Base-by-base conservation (phyloP, 306 rosid species). In the Prosopis cineraria region DNA sequence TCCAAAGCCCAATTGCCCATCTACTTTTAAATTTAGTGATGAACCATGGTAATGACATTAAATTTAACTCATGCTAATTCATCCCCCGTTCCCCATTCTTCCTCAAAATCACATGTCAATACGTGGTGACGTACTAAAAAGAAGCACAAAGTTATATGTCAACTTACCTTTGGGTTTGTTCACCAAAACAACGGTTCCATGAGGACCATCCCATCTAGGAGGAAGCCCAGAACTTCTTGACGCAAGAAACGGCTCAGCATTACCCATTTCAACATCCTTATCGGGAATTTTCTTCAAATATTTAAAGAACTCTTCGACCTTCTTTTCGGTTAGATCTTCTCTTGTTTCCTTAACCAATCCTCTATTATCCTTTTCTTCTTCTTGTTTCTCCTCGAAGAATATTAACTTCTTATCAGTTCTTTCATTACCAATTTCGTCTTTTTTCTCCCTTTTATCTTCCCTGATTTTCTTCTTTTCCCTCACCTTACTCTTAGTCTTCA, bases 91-190 rank as follows among this genome's bases (percentile, higher is more conserved):
- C 43, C 73, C 22, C 63, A 50, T 1, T 70, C 63, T 31, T 48
- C 20, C 22, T 31, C 75, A 71, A 71, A 71, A 50, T 47, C 59
- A 33, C 45, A 19, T 0, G 62, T 71, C 43, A 31, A n/a, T 7
- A 20, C 29, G 14, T 50, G 63, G 6, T 12, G 64, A 72, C 14
- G 27, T 53, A 39, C 50, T 65, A 13, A 36, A 36, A 52, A 19
- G 73, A 17, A 44, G 2, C 60, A 52, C 63, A 33, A 41, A 77
- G 9, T 73, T 10, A 33, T n/a, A 56, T 40, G 34, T 10, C 13
- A 63, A 73, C 75, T 80, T 33, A 91, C 98, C 98, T 90, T 92
- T 94, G 45, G 98, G 98, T 77, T 94, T 94, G 89, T 94, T 92
- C 79, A 94, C 79, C 86, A 94, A 87, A 39, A 92, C 83, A 75